A percentile compares a stretch with the other conserved stretches of the same genome.
Conservation (phyloP, 495 filamentous ascomycete genomes). For the Penicillium longicatenatum region DNA sequence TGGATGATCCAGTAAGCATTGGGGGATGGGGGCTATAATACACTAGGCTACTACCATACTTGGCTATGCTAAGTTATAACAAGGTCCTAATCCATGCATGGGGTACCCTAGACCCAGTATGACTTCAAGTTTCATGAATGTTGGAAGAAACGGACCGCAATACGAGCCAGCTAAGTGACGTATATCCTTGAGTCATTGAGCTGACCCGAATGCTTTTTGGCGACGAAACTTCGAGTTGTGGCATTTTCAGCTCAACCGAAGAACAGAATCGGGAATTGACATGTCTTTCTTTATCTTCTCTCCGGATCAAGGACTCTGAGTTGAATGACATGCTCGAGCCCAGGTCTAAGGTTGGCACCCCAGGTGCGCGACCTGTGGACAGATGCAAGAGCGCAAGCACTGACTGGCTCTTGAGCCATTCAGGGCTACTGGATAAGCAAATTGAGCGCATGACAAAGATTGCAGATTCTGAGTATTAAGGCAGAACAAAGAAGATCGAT, state of each 20-base stretch:
- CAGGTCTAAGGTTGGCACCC: not conserved
- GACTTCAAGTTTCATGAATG: too few relatives aligned
- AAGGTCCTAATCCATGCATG: not conserved
- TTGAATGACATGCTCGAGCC: not conserved
- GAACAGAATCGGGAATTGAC: too few relatives aligned
- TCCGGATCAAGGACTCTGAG: not conserved
- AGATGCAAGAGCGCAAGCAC: not conserved
- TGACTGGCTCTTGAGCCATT: not conserved
- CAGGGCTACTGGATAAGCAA: not conserved
- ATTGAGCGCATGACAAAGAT: not conserved
- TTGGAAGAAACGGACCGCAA: too few relatives aligned
- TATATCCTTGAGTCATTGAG: too few relatives aligned
- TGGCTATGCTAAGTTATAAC: not conserved
- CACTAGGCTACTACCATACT: not conserved
- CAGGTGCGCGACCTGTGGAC: not conserved
- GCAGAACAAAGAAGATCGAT: constrained; percentile 42
- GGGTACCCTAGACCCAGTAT: not conserved
- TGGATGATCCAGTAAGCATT: not conserved
- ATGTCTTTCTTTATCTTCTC: too few relatives aligned
- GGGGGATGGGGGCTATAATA: not conserved
- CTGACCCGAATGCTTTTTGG: too few relatives aligned
- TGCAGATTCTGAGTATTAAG: constrained; percentile 2
- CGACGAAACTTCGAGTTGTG: too few relatives aligned
- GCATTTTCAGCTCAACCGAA: too few relatives aligned
- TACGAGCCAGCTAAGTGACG: not conserved